A percentile compares a stretch with the other conserved stretches of the same genome.
phyloP scores from a whole-genome alignment of 2,329 filamentous ascomycete species.

The Penicillium sp. region DNA sequence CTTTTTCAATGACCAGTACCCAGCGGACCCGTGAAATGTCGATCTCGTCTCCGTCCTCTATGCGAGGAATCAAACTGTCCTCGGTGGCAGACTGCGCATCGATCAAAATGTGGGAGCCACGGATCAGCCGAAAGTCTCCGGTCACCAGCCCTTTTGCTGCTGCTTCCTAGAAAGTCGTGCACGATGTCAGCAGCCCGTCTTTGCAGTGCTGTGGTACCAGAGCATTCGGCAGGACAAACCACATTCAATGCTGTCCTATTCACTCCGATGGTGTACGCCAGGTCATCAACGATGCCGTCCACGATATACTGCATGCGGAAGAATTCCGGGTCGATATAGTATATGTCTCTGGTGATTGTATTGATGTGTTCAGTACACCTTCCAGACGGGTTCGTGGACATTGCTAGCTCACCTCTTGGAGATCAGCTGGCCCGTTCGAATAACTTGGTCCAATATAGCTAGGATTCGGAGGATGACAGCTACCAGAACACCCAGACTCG shows the following conservation, averaged over 20 bases:
- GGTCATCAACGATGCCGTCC: conserved; percentile 52
- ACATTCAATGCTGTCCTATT: conserved; percentile 50
- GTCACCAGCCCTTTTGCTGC: conserved; percentile 39
- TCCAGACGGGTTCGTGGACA: neutral
- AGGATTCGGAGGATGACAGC: conserved; percentile 50
- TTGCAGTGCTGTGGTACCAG: neutral
- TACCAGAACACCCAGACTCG: conserved; percentile 22
- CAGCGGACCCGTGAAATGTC: conserved; percentile 44
- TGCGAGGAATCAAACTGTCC: conserved; percentile 47
- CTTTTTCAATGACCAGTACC: conserved; percentile 57
- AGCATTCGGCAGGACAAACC: conserved; percentile 32
- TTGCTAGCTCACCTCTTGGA: conserved; percentile 48
- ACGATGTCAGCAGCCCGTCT: neutral
- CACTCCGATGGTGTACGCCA: conserved; percentile 53
- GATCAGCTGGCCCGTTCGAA: conserved; percentile 42
- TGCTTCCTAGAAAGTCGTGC: conserved; percentile 27
- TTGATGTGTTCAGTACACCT: neutral
- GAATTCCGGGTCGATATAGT: conserved; percentile 52
- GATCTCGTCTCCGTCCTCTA: conserved; percentile 39
- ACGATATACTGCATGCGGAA: conserved; percentile 52
- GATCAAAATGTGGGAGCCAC: conserved; percentile 21
- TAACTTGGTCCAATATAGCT: conserved; percentile 46
- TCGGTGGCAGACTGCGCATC: conserved; percentile 33
- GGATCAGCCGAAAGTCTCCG: conserved; percentile 27
- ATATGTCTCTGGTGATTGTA: conserved; percentile 48